A percentile compares a stretch with the other conserved stretches of the same genome.
Conservation (phyloP, 371 early-diverging fungal genomes). For the Mortierella sp. region DNA sequence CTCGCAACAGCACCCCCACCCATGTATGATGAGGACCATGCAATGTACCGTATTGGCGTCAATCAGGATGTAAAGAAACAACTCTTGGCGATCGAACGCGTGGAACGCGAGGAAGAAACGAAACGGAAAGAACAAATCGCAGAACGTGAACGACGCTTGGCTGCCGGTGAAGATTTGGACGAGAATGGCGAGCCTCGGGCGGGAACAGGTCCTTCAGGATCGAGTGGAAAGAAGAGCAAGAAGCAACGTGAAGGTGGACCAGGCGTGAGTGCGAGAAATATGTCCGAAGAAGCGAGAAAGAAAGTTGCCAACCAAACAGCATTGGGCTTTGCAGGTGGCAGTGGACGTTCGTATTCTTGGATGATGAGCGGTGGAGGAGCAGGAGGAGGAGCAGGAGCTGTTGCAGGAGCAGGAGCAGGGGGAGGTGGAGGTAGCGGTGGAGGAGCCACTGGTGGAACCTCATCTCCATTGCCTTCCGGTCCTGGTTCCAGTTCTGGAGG, state of each 20-base stretch:
- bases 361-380: conserved; percentile 69
- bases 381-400: conserved; percentile 27
- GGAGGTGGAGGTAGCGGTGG: conserved; percentile 3
- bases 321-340: conserved; percentile 76
- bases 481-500: not conserved
- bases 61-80: conserved; percentile 78
- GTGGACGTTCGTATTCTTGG: conserved; percentile 61
- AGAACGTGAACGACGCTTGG: conserved; percentile 59
- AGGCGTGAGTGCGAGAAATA: conserved; percentile 68
- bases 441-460: not conserved
- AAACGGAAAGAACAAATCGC: conserved; percentile 64
- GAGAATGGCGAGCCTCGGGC: conserved; percentile 50
- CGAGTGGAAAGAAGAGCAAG: conserved; percentile 57
- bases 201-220: conserved; percentile 16
- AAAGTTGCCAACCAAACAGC: conserved; percentile 80
- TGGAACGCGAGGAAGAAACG: conserved; percentile 75
- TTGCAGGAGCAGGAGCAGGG: conserved; percentile 12
- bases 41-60: conserved; percentile 73
- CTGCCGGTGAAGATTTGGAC: conserved; percentile 58
- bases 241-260: conserved; percentile 68
- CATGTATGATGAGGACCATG: conserved; percentile 63
- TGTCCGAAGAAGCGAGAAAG: conserved; percentile 76
- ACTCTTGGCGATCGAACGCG: conserved; percentile 76
- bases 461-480: not conserved
- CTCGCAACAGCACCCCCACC: conserved; percentile 74